These are phyloP conservation scores for Amoeboaphelidium protococcarum DNA, from an alignment of 371 early-diverging fungal genomes.

Conservation along the genomic window DNA sequence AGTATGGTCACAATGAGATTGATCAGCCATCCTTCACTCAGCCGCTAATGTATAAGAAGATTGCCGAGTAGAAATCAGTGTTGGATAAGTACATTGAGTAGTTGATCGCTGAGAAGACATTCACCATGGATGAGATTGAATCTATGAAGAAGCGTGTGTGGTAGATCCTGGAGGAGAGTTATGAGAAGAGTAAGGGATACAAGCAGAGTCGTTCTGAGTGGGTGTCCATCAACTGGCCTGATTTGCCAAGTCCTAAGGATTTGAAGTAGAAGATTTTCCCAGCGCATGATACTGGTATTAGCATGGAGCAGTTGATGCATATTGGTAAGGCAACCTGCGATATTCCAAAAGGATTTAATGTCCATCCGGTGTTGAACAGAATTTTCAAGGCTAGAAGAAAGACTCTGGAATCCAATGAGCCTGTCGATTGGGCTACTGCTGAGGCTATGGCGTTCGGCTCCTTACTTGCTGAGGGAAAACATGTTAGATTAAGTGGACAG, in stretches of 20 bases:
- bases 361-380: conserved; percentile 56
- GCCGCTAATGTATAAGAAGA: conserved; percentile 81
- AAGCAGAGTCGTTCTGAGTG: conserved; percentile 21
- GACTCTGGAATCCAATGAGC: conserved; percentile 36
- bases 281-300: conserved; percentile 32
- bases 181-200: conserved; percentile 61
- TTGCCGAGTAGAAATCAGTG: conserved; percentile 51
- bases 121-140: conserved; percentile 50
- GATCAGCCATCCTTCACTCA: conserved; percentile 96
- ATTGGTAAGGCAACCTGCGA: conserved; percentile 52
- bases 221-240: neutral
- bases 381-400: conserved; percentile 60
- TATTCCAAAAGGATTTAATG: conserved; percentile 54
- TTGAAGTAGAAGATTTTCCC: neutral
- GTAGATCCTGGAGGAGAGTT: conserved; percentile 67
- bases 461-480: conserved; percentile 59
- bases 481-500: conserved; percentile 75
- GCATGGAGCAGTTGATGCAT: conserved; percentile 35
- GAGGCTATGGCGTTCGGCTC: conserved; percentile 82
- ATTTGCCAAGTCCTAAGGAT: neutral
- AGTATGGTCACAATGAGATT: conserved; percentile 92
- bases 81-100: conserved; percentile 52
- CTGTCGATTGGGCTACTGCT: conserved; percentile 89
- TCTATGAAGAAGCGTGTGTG: conserved; percentile 68
- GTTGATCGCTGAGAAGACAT: conserved; percentile 50